A percentile compares a stretch with the other conserved stretches of the same genome.
phyloP scores from a whole-genome alignment of 2,329 filamentous ascomycete species.

The Coniochaeta ligniaria region DNA sequence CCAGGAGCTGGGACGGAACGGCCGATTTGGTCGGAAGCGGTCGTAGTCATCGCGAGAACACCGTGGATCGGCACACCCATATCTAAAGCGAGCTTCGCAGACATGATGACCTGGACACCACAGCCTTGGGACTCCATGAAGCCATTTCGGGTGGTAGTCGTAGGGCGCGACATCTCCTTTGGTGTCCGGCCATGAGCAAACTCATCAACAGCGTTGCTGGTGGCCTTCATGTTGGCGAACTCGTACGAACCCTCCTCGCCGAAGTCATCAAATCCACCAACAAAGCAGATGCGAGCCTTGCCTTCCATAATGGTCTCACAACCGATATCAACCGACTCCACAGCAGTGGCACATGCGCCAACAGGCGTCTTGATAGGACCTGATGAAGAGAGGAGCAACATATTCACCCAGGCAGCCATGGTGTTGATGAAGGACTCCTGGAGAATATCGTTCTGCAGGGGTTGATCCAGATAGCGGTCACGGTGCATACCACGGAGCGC shows the following conservation, averaged over 20 bases:
- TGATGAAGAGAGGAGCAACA: conserved; percentile 93
- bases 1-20: conserved; percentile 94
- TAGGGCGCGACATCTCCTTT: conserved; percentile 94
- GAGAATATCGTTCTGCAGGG: conserved; percentile 95
- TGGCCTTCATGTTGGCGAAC: conserved; percentile 99
- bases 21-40: conserved; percentile 98
- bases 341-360: conserved; percentile 92
- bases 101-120: conserved; percentile 98
- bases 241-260: conserved; percentile 98
- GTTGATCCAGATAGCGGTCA: conserved; percentile 93
- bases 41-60: conserved; percentile 86
- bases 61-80: conserved; percentile 99
- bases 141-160: conserved; percentile 91
- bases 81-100: conserved; percentile 86
- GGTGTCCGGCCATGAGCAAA: conserved; percentile 92
- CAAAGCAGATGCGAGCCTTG: conserved; percentile 94
- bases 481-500: conserved; percentile 97
- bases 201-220: conserved; percentile 95
- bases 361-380: conserved; percentile 98
- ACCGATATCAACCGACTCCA: conserved; percentile 95
- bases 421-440: conserved; percentile 99
- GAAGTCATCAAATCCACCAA: conserved; percentile 98
- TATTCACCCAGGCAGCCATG: conserved; percentile 99
- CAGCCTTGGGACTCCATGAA: conserved; percentile 99
- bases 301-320: conserved; percentile 98